Evolutionary conservation across 179 eudicot genomes (phyloP).

Genomic region (Silene noctiflora): DNA sequence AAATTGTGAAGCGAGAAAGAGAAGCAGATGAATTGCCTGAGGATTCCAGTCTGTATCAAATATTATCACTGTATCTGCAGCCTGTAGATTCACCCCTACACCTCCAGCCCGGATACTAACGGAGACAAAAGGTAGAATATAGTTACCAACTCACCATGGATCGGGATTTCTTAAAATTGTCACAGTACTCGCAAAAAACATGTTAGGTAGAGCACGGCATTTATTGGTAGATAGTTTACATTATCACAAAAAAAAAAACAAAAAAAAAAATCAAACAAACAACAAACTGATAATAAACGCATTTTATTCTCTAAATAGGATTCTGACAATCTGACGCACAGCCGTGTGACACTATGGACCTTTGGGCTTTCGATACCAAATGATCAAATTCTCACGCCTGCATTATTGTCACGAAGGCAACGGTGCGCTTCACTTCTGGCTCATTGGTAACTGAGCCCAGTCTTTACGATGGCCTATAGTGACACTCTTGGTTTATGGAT

Average conservation of each 20-base stretch:
- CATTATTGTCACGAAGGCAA: not conserved
- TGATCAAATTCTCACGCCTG: not conserved
- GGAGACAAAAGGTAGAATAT: conserved; percentile 13
- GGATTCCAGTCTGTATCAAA: conserved; percentile 99
- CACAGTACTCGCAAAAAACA: not conserved
- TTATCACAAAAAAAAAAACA: no score
- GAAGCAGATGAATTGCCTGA: conserved; percentile 48
- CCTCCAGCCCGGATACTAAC: conserved; percentile 98
- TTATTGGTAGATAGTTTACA: not conserved
- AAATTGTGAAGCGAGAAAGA: not conserved
- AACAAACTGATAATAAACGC: not conserved
- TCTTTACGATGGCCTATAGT: not conserved
- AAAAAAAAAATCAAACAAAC: not conserved
- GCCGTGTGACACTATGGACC: not conserved
- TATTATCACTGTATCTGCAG: conserved; percentile 98
- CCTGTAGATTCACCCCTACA: conserved; percentile 99
- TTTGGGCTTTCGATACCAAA: not conserved
- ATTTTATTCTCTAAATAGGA: not conserved
- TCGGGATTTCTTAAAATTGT: not conserved
- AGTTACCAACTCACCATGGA: not conserved
- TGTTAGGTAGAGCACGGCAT: not conserved
- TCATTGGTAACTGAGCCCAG: not conserved
- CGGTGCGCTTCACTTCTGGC: not conserved
- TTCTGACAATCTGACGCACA: not conserved
- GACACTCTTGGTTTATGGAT: not conserved